Conservation (phyloP, 1,139 yeast genomes). For the Taphrina communis region DNA sequence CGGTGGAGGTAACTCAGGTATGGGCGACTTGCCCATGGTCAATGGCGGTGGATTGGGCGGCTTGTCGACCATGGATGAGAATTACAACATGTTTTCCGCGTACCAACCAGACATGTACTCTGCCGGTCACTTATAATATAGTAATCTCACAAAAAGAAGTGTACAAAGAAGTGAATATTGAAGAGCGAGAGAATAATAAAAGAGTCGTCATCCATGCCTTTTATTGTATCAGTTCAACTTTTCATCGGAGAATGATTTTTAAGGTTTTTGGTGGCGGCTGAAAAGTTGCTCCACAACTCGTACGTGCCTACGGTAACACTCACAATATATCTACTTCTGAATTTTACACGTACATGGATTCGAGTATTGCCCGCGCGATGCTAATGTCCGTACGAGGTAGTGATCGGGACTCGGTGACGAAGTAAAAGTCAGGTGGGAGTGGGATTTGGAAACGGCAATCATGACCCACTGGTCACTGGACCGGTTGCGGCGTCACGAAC, state of each 20-base stretch:
- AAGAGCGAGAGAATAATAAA: neutral
- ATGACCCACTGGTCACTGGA: too few relatives aligned
- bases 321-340: too few relatives aligned
- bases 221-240: too few relatives aligned
- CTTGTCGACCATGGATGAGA: neutral
- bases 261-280: neutral
- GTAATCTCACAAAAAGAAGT: neutral
- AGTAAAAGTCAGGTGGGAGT: too few relatives aligned
- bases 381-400: neutral
- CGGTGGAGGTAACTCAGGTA: too few relatives aligned
- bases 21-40: neutral
- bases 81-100: neutral
- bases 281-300: too few relatives aligned
- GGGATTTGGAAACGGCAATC: too few relatives aligned
- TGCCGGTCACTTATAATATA: neutral
- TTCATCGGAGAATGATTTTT: neutral
- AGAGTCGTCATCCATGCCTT: too few relatives aligned
- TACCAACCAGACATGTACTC: conserved; percentile 8
- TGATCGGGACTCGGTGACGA: too few relatives aligned
- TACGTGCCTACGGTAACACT: too few relatives aligned
- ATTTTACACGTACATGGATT: too few relatives aligned
- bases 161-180: neutral
- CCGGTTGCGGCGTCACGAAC: conserved; percentile 33
- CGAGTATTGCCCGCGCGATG: neutral
- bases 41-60: neutral